Evolutionary conservation across 192 early-diverging fungal species (phyloP).

Genomic region (Polychytrium aggregatum): DNA sequence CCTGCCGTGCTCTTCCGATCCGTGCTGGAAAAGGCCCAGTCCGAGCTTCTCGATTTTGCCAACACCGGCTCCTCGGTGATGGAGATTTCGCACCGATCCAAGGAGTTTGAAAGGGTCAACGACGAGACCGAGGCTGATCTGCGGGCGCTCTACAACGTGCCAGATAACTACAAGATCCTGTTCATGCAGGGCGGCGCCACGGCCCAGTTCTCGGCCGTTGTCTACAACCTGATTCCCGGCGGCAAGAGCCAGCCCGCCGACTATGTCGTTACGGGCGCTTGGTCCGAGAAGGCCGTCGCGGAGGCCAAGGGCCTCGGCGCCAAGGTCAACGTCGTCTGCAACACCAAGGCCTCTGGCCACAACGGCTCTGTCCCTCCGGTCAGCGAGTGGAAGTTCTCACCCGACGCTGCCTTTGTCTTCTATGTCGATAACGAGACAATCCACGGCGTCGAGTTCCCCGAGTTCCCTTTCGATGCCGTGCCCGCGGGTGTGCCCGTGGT

Average conservation of each 20-base stretch:
- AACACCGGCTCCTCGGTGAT: constrained; percentile 81
- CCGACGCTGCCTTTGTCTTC: constrained; percentile 78
- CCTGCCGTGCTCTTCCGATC: constrained; percentile 76
- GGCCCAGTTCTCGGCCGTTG: constrained; percentile 80
- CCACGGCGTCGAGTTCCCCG: constrained; percentile 82
- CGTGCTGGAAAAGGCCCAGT: constrained; percentile 76
- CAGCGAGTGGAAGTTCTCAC: constrained; percentile 56
- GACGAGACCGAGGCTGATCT: constrained; percentile 62
- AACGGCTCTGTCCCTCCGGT: constrained; percentile 40
- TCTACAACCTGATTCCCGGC: constrained; percentile 70
- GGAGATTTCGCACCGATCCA: constrained; percentile 91
- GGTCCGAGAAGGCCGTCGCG: constrained; percentile 77
- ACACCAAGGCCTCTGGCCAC: constrained; percentile 50
- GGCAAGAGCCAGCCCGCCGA: constrained; percentile 48
- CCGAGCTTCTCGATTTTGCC: constrained; percentile 72
- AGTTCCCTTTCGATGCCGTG: constrained; percentile 42
- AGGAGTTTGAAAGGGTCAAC: constrained; percentile 67
- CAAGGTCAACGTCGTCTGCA: constrained; percentile 64
- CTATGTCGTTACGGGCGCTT: constrained; percentile 83
- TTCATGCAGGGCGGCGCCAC: constrained; percentile 96
- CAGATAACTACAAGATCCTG: constrained; percentile 74
- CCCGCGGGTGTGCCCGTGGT: constrained; percentile 59
- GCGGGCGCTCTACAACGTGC: constrained; percentile 61
- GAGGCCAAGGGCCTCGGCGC: constrained; percentile 74
- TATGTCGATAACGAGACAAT: constrained; percentile 99